Evolutionary conservation across 1,139 yeast genomes (phyloP).

Genomic region (Nakaseomyces delphensis): DNA sequence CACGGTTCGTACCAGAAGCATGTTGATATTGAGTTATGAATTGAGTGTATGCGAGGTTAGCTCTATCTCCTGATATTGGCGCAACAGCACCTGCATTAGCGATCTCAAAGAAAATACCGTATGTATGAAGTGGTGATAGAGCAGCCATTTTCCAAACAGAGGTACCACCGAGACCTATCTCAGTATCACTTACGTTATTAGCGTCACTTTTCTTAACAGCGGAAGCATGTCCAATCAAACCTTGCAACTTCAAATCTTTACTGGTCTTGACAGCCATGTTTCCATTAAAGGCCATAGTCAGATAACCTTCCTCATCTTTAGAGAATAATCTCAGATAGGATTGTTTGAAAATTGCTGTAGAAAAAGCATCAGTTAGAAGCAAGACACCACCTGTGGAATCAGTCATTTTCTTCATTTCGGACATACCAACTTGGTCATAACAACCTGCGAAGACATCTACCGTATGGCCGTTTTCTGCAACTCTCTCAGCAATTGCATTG

Average conservation of each 20-base stretch:
- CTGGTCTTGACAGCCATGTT: conserved; percentile 82
- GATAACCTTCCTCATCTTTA: conserved; percentile 77
- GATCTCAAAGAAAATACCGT: conserved; percentile 82
- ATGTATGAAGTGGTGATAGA: conserved; percentile 77
- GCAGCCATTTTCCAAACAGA: conserved; percentile 80
- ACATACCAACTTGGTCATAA: conserved; percentile 95
- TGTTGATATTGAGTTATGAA: conserved; percentile 74
- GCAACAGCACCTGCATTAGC: conserved; percentile 39
- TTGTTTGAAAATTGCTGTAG: conserved; percentile 93
- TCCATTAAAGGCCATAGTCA: conserved; percentile 82
- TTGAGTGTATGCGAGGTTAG: conserved; percentile 40
- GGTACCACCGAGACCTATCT: conserved; percentile 89
- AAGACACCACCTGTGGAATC: conserved; percentile 91
- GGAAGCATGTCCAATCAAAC: conserved; percentile 88
- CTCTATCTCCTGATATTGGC: conserved; percentile 30
- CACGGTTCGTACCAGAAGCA: conserved; percentile 71
- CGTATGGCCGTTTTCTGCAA: conserved; percentile 71
- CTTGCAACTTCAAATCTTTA: conserved; percentile 80
- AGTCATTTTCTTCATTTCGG: conserved; percentile 87
- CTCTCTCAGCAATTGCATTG: conserved; percentile 67
- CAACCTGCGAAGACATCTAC: conserved; percentile 95
- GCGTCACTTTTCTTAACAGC: conserved; percentile 54
- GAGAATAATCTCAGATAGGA: conserved; percentile 79
- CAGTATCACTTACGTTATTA: conserved; percentile 79
- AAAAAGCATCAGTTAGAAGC: conserved; percentile 88